A percentile compares a stretch with the other conserved stretches of the same genome.
Evolutionary conservation across 345 rosid genomes (phyloP).

Genomic region (Populus deltoides): DNA sequence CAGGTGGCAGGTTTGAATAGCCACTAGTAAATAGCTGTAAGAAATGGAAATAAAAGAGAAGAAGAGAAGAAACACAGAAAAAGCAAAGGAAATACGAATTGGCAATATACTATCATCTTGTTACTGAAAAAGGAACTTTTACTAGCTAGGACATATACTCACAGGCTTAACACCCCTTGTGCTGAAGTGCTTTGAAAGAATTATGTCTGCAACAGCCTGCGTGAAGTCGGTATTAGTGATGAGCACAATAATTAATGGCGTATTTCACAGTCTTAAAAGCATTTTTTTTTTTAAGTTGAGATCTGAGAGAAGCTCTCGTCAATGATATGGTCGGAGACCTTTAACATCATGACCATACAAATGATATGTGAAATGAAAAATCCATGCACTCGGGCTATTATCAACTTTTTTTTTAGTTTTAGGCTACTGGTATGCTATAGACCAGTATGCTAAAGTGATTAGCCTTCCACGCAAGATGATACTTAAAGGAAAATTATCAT

Average conservation of each 20-base stretch:
- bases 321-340: neutral
- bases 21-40: neutral
- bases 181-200: conserved; percentile 74
- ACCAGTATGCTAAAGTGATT: neutral
- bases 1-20: neutral
- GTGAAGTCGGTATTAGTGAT: conserved; percentile 7
- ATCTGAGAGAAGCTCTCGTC: neutral
- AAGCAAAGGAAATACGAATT: neutral
- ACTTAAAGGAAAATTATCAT: neutral
- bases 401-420: neutral
- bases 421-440: neutral
- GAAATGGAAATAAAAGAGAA: neutral
- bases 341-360: neutral
- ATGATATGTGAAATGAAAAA: neutral
- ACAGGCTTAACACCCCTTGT: conserved; percentile 64
- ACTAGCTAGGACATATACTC: conserved; percentile 34
- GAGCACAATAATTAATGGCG: neutral
- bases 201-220: conserved; percentile 79
- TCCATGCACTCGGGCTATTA: neutral
- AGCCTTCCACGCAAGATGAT: neutral
- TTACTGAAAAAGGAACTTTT: neutral
- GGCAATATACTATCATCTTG: neutral
- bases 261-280: neutral
- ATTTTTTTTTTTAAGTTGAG: neutral
- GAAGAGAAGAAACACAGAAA: neutral